Evolutionary conservation across 176 grass and related monocot species (phyloP), one percentile per base, ranked within the genome.

Genomic region (Eleusine indica): DNA sequence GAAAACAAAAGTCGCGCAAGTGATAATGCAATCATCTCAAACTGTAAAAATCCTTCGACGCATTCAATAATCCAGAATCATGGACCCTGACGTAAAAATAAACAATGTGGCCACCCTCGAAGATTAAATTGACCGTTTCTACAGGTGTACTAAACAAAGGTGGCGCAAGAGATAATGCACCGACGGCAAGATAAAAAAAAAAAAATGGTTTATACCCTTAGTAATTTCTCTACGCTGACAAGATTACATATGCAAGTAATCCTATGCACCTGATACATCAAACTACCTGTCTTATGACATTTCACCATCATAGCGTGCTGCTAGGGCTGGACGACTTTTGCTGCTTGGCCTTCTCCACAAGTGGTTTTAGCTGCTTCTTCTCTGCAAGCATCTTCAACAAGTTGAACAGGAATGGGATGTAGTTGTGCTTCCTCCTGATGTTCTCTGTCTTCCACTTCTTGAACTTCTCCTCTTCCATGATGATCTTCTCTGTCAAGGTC

Each of bases 391-490:
- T 85, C 84, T 97, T 97, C 76, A 97, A 66, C 19, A 97, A 84
- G 84, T 97, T 97, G 77, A 97, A 97, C 7, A 97, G 76, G 85
- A 99, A 99, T 2, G 96, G 96, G 61, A 99, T 99, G 80, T 99
- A 99, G 35, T 99, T 99, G 74, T 99, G 96, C 80, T 99, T 99
- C 89, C 93, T 92, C 68, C 96, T 65, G 3, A 99, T 85, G 76
- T 99, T 99, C 83, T 99, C 96, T 0, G 53, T 89, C 77, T 92
- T 94, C 96, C 96, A 99, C 83, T 99, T 96, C 76, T 90, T 99
- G 69, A 99, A 99, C 87, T 99, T 99, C 57, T 99, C 96, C 73
- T 94, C 96, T 80, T 99, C 96, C 91, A 94, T 92, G 73, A 87
- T 83, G 30, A 99, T 89, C 89, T 94, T 99, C 81, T 94, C 93